Evolutionary conservation across 2,329 filamentous ascomycete species (phyloP).

Genomic region (Falciphora oryzae): DNA sequence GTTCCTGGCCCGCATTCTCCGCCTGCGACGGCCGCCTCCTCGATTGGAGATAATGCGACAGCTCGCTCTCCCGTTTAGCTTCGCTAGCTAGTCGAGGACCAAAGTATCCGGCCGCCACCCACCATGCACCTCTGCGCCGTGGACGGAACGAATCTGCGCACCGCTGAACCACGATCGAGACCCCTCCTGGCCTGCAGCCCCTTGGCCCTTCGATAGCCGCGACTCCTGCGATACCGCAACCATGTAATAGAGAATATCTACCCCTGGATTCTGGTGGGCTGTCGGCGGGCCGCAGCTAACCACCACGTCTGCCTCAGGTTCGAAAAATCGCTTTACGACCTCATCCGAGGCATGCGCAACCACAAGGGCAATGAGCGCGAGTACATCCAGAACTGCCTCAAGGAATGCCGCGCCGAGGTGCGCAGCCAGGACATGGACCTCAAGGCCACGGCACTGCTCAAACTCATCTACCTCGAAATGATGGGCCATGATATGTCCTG

Average conservation of each 20-base stretch:
- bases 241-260: slow-evolving; percentile 1
- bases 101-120: not conserved
- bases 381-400: slow-evolving; percentile 88
- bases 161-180: slow-evolving; percentile 2
- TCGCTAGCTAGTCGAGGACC: not conserved
- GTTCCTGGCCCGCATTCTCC: not conserved
- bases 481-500: slow-evolving; percentile 99
- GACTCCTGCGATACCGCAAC: not conserved
- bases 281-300: not conserved
- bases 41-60: not conserved
- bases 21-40: not conserved
- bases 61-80: not conserved
- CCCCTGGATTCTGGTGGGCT: not conserved
- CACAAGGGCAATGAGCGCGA: slow-evolving; percentile 94
- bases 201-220: not conserved
- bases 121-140: slow-evolving; percentile 1
- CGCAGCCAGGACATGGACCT: slow-evolving; percentile 93
- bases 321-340: slow-evolving; percentile 97
- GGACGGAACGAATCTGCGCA: slow-evolving; percentile 4
- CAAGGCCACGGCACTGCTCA: slow-evolving; percentile 92
- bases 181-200: slow-evolving; percentile 7
- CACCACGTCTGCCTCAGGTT: slow-evolving; percentile 58
- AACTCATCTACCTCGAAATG: slow-evolving; percentile 98
- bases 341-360: slow-evolving; percentile 91
- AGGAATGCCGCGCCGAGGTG: slow-evolving; percentile 93